Base-by-base conservation (phyloP, 225 moss, liverwort and hornwort species). In the Asterella californica region DNA sequence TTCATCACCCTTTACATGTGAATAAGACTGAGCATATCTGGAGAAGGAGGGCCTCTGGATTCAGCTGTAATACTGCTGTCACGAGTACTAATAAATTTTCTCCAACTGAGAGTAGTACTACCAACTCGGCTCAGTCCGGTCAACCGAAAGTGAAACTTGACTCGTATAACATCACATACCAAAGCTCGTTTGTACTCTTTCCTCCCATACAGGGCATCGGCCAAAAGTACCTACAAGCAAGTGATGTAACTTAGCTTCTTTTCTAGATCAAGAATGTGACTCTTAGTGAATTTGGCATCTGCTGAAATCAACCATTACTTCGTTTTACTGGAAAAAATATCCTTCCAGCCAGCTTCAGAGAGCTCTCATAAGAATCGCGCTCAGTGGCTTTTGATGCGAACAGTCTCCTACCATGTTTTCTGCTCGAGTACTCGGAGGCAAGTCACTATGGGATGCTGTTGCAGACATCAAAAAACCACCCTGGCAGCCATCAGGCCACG, bases 111-210 rank as follows among this genome's bases (percentile, higher is more conserved):
- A 57, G 17, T 19, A 21, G 57, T 57, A 57, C 19, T 21, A 57
- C 24, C 57, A 21, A 63, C 24, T 29, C 29, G 30, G 63, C 63
- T 63, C 4, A 8, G 63, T 27, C 27, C 30, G 63, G 63, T 63
- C 63, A 63, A 63, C 24, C 60, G 42, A 60, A 18, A 15, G 37
- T 37, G 12, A 32, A 19, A 69, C 33, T 24, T 37, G 37, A 69
- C 32, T 37, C n/a, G n/a, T 27, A 4, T 72, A 10, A 27, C 14
- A 1, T 72, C 27, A 71, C 91, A 83, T 88, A 94, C 94, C 85
- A 96, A 83, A 37, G 96, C 96, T 82, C 96, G 88, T 75, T 85
- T 85, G 74, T 91, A 91, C 79, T 96, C 96, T 84, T 93, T 96
- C 74, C 83, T 90, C 22, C 91, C 96, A 71, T 91, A 92, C 49